phyloP scores from a whole-genome alignment of 305 asterid genomes.

The Fraxinus platypoda region DNA sequence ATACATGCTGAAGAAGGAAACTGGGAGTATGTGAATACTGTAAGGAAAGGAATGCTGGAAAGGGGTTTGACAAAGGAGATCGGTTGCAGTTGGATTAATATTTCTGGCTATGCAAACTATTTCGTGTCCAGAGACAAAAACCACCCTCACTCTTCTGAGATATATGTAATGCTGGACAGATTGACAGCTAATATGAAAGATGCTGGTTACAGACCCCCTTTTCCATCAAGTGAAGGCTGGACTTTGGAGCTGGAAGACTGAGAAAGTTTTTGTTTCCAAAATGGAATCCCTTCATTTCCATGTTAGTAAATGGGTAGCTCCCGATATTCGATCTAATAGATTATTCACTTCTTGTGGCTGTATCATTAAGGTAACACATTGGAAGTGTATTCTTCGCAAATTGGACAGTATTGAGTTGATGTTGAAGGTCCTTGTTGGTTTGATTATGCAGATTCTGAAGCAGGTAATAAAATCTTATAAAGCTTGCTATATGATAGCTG shows the following conservation, averaged over 20 bases:
- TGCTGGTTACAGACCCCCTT: conserved; percentile 40
- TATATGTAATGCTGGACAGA: conserved; percentile 46
- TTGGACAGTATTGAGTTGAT: background rate
- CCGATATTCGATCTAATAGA: background rate
- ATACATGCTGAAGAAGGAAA: conserved; percentile 82
- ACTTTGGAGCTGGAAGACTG: conserved; percentile 26
- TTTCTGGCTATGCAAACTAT: conserved; percentile 46
- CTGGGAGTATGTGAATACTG: conserved; percentile 62
- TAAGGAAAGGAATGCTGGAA: conserved; percentile 61
- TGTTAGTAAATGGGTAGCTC: background rate
- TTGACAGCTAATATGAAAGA: conserved; percentile 65
- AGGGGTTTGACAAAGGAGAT: conserved; percentile 70
- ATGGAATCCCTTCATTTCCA: background rate
- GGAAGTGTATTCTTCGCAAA: background rate
- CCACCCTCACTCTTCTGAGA: conserved; percentile 46
- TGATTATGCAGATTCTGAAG: background rate
- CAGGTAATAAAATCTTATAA: background rate
- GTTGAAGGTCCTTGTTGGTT: background rate
- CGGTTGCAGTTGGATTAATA: conserved; percentile 90
- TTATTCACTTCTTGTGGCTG: background rate
- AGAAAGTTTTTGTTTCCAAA: background rate
- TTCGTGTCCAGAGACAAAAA: conserved; percentile 60
- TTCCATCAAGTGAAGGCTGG: conserved; percentile 32
- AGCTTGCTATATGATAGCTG: background rate
- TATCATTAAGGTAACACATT: background rate